phyloP scores from a whole-genome alignment of 2,329 filamentous ascomycete genomes.

The Xylaria digitata region DNA sequence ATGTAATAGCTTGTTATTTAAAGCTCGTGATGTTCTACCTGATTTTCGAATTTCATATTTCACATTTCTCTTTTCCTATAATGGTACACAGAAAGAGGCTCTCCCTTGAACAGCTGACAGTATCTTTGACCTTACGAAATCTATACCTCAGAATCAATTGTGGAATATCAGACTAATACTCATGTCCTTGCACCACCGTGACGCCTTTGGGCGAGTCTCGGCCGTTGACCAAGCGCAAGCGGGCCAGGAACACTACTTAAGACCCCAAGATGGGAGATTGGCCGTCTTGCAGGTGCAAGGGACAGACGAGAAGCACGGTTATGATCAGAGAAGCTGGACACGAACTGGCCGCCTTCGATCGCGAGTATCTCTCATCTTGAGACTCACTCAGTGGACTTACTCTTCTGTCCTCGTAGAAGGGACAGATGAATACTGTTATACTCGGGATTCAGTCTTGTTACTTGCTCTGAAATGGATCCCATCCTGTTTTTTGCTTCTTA shows the following conservation, averaged over 20 bases:
- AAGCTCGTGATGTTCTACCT: too few relatives aligned
- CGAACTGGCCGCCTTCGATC: slow-evolving; percentile 13
- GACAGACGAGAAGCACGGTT: not conserved
- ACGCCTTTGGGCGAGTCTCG: slow-evolving; percentile 20
- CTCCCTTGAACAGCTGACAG: not conserved
- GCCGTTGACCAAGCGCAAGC: not conserved
- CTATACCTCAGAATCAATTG: not conserved
- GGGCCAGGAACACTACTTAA: slow-evolving; percentile 18
- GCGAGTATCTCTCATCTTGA: slow-evolving; percentile 20
- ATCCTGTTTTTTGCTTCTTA: slow-evolving; percentile 28
- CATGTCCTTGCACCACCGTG: slow-evolving; percentile 23
- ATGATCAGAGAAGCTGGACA: slow-evolving; percentile 22
- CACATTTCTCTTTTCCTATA: not conserved
- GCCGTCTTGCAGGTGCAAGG: slow-evolving; percentile 17
- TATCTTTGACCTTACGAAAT: not conserved
- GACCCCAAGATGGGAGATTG: slow-evolving; percentile 20
- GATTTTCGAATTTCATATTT: too few relatives aligned
- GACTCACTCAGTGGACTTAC: slow-evolving; percentile 27
- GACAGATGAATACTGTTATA: slow-evolving; percentile 20
- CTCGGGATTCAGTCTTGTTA: not conserved
- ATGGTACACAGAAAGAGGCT: not conserved
- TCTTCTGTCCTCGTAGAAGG: slow-evolving; percentile 28
- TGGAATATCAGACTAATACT: not conserved
- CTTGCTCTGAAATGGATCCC: slow-evolving; percentile 31
- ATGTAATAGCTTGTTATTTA: too few relatives aligned